Evolutionary conservation across 2,329 filamentous ascomycete species (phyloP).

Genomic region (Cyphellophora attinorum): DNA sequence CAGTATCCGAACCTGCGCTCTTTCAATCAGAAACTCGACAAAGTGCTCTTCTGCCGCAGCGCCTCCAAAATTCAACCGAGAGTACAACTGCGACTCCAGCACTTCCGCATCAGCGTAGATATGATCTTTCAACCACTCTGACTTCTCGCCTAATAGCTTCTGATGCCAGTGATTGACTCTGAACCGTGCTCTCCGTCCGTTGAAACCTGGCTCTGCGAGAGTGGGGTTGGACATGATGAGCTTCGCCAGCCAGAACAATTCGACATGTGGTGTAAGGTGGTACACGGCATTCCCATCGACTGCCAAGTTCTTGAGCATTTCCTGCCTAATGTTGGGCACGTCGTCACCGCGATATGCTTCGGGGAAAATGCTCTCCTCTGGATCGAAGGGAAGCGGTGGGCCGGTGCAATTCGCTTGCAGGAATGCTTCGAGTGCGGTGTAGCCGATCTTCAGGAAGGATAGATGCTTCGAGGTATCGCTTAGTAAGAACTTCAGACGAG

Average conservation of each 20-base stretch:
- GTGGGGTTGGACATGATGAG: constrained; percentile 43
- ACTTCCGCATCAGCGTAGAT: constrained; percentile 51
- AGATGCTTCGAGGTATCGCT: constrained; percentile 25
- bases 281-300: constrained; percentile 84
- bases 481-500: constrained; percentile 28
- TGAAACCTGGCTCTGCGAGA: constrained; percentile 34
- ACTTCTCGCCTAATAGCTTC: constrained; percentile 54
- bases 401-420: constrained; percentile 83
- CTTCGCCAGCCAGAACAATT: constrained; percentile 72
- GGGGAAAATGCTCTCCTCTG: constrained; percentile 41
- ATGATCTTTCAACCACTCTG: constrained; percentile 47
- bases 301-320: constrained; percentile 60
- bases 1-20: constrained; percentile 72
- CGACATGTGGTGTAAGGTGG: constrained; percentile 69
- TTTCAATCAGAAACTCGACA: constrained; percentile 64
- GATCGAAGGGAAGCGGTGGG: constrained; percentile 58
- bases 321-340: constrained; percentile 38
- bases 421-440: constrained; percentile 67
- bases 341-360: constrained; percentile 28
- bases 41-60: constrained; percentile 20
- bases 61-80: constrained; percentile 22
- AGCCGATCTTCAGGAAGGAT: constrained; percentile 45
- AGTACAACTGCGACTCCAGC: constrained; percentile 30
- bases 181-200: constrained; percentile 51
- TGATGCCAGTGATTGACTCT: constrained; percentile 67